Percentiles rank a stretch among this genome's conserved stretches.
phyloP scores from a whole-genome alignment of 345 rosid genomes.

The Abelmoschus esculentus region DNA sequence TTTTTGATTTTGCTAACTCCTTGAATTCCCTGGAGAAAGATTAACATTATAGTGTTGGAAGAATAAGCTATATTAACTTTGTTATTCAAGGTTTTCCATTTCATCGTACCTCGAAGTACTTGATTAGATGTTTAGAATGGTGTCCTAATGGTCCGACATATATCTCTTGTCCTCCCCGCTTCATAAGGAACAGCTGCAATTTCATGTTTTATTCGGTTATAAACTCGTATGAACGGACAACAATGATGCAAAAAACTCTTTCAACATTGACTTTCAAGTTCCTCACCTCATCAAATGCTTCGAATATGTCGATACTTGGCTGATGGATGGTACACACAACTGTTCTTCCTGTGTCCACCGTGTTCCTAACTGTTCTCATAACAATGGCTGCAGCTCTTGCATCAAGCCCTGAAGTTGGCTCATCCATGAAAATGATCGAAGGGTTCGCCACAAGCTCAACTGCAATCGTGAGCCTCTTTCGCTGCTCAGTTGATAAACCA shows the following conservation, averaged over 20 bases:
- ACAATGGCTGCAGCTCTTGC: constrained; percentile 95
- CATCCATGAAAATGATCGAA: constrained; percentile 88
- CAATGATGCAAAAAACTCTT: not conserved
- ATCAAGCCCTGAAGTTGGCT: constrained; percentile 92
- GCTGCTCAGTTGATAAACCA: constrained; percentile 78
- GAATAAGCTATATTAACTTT: not conserved
- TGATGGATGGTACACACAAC: constrained; percentile 94
- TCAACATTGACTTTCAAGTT: not conserved
- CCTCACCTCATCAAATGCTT: constrained; percentile 81
- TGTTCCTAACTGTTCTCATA: constrained; percentile 84
- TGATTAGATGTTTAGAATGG: constrained; percentile 48
- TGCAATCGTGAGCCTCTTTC: constrained; percentile 85
- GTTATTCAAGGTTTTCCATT: not conserved
- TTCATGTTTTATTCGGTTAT: not conserved
- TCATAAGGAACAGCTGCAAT: constrained; percentile 57
- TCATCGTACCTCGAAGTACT: constrained; percentile 56
- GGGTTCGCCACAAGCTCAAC: constrained; percentile 94
- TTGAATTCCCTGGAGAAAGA: constrained; percentile 32
- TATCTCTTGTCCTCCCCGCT: constrained; percentile 74
- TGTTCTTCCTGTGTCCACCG: constrained; percentile 85
- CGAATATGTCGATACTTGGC: constrained; percentile 87
- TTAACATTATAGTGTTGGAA: not conserved
- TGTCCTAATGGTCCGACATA: constrained; percentile 75
- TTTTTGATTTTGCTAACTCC: constrained; percentile 57
- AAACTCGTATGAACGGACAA: not conserved